A percentile compares a stretch with the other conserved stretches of the same genome.
Conservation (phyloP, 2,329 filamentous ascomycete species). For the Fusarium brevicatenulatum region DNA sequence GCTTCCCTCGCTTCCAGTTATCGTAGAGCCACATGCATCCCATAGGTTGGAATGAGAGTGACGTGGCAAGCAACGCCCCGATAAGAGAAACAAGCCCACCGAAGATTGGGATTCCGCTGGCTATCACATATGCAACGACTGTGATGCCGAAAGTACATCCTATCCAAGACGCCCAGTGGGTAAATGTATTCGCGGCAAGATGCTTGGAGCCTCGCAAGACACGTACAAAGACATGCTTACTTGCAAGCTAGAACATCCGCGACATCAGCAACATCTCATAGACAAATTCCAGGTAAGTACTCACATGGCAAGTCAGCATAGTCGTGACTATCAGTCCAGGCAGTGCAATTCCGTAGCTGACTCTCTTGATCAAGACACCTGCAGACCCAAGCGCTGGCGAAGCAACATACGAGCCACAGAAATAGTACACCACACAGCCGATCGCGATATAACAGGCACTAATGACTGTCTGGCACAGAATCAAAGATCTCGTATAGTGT, state of each 20-base stretch:
- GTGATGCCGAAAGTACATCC: slow-evolving; percentile 40
- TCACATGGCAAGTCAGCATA: slow-evolving; percentile 40
- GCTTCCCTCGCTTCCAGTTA: slow-evolving; percentile 29
- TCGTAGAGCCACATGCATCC: slow-evolving; percentile 45
- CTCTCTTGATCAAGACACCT: slow-evolving; percentile 53
- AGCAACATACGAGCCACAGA: slow-evolving; percentile 57
- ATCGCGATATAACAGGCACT: slow-evolving; percentile 48
- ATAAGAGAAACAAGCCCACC: slow-evolving; percentile 39
- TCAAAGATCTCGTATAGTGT: slow-evolving; percentile 30
- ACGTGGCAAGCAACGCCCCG: slow-evolving; percentile 42
- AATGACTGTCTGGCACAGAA: slow-evolving; percentile 42
- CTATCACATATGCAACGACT: slow-evolving; percentile 42
- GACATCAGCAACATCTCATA: neutral
- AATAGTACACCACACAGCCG: slow-evolving; percentile 55
- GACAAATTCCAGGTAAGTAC: neutral
- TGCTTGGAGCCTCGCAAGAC: slow-evolving; percentile 44
- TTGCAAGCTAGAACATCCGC: neutral
- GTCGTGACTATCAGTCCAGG: slow-evolving; percentile 42
- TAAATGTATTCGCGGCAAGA: slow-evolving; percentile 40
- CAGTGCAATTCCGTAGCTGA: slow-evolving; percentile 52
- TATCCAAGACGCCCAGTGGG: slow-evolving; percentile 47
- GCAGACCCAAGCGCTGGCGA: slow-evolving; percentile 58
- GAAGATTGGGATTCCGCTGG: slow-evolving; percentile 36
- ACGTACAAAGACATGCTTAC: slow-evolving; percentile 9
- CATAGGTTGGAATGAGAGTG: slow-evolving; percentile 43